Evolutionary conservation across 495 filamentous ascomycete genomes (phyloP), one percentile per base, ranked within the genome.

Genomic region (Podospora pseudoanserina): DNA sequence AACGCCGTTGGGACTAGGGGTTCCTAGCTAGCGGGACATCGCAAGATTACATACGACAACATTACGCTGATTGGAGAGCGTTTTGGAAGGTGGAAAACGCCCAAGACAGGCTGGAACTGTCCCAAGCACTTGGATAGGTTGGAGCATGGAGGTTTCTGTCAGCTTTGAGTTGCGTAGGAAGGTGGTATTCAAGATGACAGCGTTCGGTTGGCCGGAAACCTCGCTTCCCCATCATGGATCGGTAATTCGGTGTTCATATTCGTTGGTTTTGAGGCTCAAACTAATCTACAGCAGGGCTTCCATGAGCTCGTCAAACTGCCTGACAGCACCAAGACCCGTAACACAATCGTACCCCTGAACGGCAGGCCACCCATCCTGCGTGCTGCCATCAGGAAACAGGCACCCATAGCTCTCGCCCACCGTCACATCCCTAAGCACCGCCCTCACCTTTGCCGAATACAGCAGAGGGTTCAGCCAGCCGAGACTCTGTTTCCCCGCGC

Each of bases 391-490:
- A 2, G 71, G 63, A 55, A 79, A 81, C 1, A 65, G 55, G 60
- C 79, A 82, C 20, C 75, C 74, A 26, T 70, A 66, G 61, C 79
- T 82, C 56, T 66, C 60, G 0, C 80, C 80, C 11, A 53, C 56
- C 20, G 64, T 67, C 9, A 82, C 75, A 60, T 82, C 80, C 68
- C 63, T 63, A 60, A 82, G 34, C 34, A 72, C 71, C 15, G 26
- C 67, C 28, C 64, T 68, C 26, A 79, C 75, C 55, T 65, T 69
- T 3, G 44, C 60, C 23, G 71, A 68, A 63, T 82, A 81, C 54
- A 82, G 64, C 56, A 70, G 18, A 23, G 78, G 75, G 58, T 80
- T 81, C 27, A 82, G 67, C 77, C 78, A 82, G 5, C 80, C 80
- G 13, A 78, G 70, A 11, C 73, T 74, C 13, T 71, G 74, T 77